These are phyloP conservation scores for Crucibulum laeve DNA, from an alignment of 768 basidiomycete genomes.

Conservation along the genomic window DNA sequence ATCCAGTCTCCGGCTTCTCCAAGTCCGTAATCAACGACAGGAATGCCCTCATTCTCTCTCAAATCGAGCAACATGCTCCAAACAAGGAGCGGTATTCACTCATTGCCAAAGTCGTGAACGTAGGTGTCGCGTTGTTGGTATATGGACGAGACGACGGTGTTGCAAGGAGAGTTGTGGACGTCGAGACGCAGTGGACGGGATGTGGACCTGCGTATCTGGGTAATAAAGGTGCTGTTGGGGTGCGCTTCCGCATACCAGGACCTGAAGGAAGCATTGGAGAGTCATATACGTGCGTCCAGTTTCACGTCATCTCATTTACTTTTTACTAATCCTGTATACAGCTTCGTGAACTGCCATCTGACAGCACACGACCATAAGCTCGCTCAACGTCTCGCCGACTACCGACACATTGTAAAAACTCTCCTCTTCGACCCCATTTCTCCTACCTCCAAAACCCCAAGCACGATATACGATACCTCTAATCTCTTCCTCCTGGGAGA, in stretches of 20 bases:
- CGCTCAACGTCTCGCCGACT: slow-evolving; percentile 67
- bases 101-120: slow-evolving; percentile 77
- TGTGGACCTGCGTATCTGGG: slow-evolving; percentile 76
- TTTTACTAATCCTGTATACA: slow-evolving; percentile 22
- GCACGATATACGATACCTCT: slow-evolving; percentile 78
- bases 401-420: slow-evolving; percentile 72
- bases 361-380: slow-evolving; percentile 75
- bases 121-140: slow-evolving; percentile 83
- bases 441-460: slow-evolving; percentile 30
- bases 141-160: slow-evolving; percentile 75
- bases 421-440: slow-evolving; percentile 68
- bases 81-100: slow-evolving; percentile 75
- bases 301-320: slow-evolving; percentile 1
- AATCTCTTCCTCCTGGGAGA: slow-evolving; percentile 94
- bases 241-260: slow-evolving; percentile 71
- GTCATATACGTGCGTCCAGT: slow-evolving; percentile 70
- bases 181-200: slow-evolving; percentile 75
- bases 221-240: slow-evolving; percentile 93
- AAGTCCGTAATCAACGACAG: slow-evolving; percentile 63
- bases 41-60: slow-evolving; percentile 66
- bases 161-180: slow-evolving; percentile 54
- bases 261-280: slow-evolving; percentile 60
- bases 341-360: slow-evolving; percentile 91
- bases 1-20: slow-evolving; percentile 74
- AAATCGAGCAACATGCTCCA: slow-evolving; percentile 68